Evolutionary conservation across 2,329 filamentous ascomycete genomes (phyloP).

Genomic region (Tolypocladium nubicola): DNA sequence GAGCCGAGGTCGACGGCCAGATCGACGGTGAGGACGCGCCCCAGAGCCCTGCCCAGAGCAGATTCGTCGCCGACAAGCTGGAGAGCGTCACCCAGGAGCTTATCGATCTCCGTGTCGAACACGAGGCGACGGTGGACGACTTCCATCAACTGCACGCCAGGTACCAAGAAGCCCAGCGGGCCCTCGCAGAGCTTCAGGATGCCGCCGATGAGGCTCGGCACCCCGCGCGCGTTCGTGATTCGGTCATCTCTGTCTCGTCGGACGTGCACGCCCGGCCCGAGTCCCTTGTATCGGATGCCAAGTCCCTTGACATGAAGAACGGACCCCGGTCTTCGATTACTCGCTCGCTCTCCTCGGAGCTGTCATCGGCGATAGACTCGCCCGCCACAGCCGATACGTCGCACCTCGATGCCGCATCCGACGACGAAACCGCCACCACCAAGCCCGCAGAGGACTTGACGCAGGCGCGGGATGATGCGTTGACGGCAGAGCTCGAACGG

Average conservation of each 20-base stretch:
- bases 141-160: slow-evolving; percentile 75
- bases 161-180: slow-evolving; percentile 80
- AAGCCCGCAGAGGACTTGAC: slow-evolving; percentile 32
- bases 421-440: slow-evolving; percentile 32
- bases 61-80: slow-evolving; percentile 84
- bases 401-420: slow-evolving; percentile 38
- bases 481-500: slow-evolving; percentile 57
- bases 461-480: slow-evolving; percentile 27
- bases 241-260: slow-evolving; percentile 42
- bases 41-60: slow-evolving; percentile 68
- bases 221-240: slow-evolving; percentile 41
- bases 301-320: slow-evolving; percentile 61
- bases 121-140: slow-evolving; percentile 73
- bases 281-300: slow-evolving; percentile 76
- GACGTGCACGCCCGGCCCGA: slow-evolving; percentile 48
- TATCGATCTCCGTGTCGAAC: slow-evolving; percentile 79
- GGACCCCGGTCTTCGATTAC: slow-evolving; percentile 56
- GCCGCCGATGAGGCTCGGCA: slow-evolving; percentile 69
- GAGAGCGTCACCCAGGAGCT: slow-evolving; percentile 88
- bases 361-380: slow-evolving; percentile 78
- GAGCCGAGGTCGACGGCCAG: not conserved
- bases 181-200: slow-evolving; percentile 78
- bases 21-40: slow-evolving; percentile 36
- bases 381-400: slow-evolving; percentile 53
- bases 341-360: slow-evolving; percentile 86